A percentile compares a stretch with the other conserved stretches of the same genome.
These are phyloP conservation scores for Yamadazyma taylorii DNA, from an alignment of 1,139 yeast genomes.

Conservation along the genomic window DNA sequence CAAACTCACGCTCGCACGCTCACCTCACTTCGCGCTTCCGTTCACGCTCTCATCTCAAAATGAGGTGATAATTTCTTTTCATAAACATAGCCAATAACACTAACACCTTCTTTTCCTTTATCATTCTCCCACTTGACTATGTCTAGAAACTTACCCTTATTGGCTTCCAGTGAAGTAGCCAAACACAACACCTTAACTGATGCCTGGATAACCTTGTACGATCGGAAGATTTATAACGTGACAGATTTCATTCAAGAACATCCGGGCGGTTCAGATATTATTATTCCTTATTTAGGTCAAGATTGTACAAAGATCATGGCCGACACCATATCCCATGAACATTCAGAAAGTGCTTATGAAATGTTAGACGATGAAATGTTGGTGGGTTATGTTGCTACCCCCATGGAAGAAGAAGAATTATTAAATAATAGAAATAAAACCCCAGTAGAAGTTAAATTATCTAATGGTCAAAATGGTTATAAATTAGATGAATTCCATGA, in stretches of 20 bases:
- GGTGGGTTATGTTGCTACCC: slow-evolving; percentile 48
- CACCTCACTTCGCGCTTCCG: too few species aligned
- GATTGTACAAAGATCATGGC: slow-evolving; percentile 80
- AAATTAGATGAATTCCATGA: slow-evolving; percentile 51
- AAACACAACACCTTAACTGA: slow-evolving; percentile 52
- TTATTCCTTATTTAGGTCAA: slow-evolving; percentile 76
- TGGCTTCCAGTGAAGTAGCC: slow-evolving; percentile 41
- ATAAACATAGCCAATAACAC: slow-evolving; percentile 6
- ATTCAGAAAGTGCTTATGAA: slow-evolving; percentile 85
- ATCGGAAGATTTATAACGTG: slow-evolving; percentile 79
- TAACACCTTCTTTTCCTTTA: not conserved
- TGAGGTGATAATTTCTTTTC: slow-evolving; percentile 4
- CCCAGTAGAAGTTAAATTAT: slow-evolving; percentile 42
- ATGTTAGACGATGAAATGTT: slow-evolving; percentile 74
- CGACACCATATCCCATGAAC: slow-evolving; percentile 68
- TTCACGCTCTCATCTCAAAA: too few species aligned
- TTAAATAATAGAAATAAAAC: slow-evolving; percentile 42
- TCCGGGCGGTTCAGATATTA: slow-evolving; percentile 82
- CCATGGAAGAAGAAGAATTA: slow-evolving; percentile 43
- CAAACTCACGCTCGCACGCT: too few species aligned
- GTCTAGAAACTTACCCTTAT: slow-evolving; percentile 34
- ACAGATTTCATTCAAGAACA: slow-evolving; percentile 77
- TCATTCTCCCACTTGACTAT: slow-evolving; percentile 10
- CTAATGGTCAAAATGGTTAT: slow-evolving; percentile 15
- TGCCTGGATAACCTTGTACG: slow-evolving; percentile 76